Evolutionary conservation across 1,284 basidiomycete genomes (phyloP), one percentile per base, ranked within the genome.

Genomic region (Boletus smithii): DNA sequence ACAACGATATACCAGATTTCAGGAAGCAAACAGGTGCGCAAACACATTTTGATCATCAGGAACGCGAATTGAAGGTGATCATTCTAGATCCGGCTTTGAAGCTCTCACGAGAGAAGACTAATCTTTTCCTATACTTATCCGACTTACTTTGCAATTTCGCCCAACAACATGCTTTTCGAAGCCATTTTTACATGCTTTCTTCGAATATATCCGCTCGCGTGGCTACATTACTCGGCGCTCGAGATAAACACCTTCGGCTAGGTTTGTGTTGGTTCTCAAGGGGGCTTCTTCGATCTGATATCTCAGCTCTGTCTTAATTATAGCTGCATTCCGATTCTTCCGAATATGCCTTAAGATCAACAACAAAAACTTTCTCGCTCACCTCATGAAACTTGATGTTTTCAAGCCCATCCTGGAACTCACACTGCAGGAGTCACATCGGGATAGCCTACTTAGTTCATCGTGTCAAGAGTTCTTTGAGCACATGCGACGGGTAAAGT

Each of bases 401-500:
- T 74, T 97, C 52, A 80, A 81, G 53, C 88, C 91, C 6, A 83
- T 98, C 50, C 70, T 98, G 44, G 83, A 90, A 47, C 72, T 98
- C 48, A 86, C 92, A 23, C 67, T 88, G 29, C 79, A 79, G 42
- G 95, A 98, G 68, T 87, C 87, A 24, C 75, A 77, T 38, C 77
- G 89, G 49, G 95, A 99, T 69, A 99, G 95, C 67, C 78, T 99
- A 54, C 75, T 99, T 37, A 89, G 86, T 59, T 95, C 93, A 54
- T 91, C 95, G 16, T 97, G 92, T 72, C 85, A 97, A 61, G 95
- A 99, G 64, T 90, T 92, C 53, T 92, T 99, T 60, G 95, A 99
- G 60, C 77, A 82, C 55, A 89, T 98, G 66, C 83, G 89, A 50
- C 81, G 80, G 73, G 93, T 94, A 53, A 54, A 79, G 27, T 35